These are phyloP conservation scores for Bruguiera sexangula DNA, from an alignment of 345 rosid species.

Conservation along the genomic window DNA sequence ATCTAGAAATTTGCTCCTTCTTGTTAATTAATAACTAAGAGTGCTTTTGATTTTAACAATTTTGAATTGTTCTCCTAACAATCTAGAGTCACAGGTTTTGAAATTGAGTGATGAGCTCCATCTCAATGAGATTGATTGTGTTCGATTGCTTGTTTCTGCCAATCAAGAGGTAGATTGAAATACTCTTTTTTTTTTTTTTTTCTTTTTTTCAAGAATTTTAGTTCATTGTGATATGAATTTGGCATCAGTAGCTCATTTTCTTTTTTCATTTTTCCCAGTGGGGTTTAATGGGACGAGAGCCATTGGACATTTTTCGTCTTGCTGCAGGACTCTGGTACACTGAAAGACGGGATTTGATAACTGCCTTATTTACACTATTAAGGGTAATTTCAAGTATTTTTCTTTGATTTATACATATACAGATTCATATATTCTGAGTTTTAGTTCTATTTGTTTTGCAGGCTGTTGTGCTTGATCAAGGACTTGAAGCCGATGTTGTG, in stretches of 20 bases:
- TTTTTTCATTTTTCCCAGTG: conserved; percentile 41
- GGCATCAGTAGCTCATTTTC: conserved; percentile 1
- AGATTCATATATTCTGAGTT: background rate
- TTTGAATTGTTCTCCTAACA: too few species aligned
- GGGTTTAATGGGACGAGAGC: conserved; percentile 83
- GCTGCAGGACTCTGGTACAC: conserved; percentile 95
- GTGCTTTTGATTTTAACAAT: too few species aligned
- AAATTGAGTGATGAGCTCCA: conserved; percentile 86
- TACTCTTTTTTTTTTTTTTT: conserved; percentile 21
- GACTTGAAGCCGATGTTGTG: conserved; percentile 63
- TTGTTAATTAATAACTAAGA: too few species aligned
- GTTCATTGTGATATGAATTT: background rate
- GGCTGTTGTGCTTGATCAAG: conserved; percentile 94
- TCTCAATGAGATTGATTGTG: conserved; percentile 85
- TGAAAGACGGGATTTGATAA: conserved; percentile 79
- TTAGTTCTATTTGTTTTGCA: conserved; percentile 30
- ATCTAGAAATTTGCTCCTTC: too few species aligned
- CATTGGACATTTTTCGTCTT: conserved; percentile 75
- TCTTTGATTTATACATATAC: conserved; percentile 9
- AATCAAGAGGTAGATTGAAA: conserved; percentile 72
- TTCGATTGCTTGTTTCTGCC: conserved; percentile 76
- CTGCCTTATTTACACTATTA: conserved; percentile 65
- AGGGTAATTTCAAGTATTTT: conserved; percentile 47
- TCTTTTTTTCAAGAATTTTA: background rate
- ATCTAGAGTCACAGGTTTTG: conserved; percentile 46